Conservation (phyloP, 352 stramenopile genomes). For the Globisporangium barbulae region DNA sequence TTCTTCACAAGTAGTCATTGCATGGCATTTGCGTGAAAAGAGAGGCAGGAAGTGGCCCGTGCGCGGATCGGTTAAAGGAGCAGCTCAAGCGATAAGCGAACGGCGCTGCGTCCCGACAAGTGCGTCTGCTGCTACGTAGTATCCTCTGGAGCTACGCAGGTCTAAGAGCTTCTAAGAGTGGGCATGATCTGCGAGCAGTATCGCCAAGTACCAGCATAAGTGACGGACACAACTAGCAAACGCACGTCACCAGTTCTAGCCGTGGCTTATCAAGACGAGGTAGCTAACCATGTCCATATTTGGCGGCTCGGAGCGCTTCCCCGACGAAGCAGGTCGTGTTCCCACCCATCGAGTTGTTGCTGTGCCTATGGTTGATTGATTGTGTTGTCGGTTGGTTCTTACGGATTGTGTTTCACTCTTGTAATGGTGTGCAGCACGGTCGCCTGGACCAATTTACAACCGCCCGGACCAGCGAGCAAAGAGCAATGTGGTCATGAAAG, state of each 20-base stretch:
- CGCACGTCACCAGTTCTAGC: not conserved
- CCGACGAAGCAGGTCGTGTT: constrained; percentile 48
- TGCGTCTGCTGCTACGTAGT: not conserved
- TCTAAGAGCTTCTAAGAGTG: constrained; percentile 1
- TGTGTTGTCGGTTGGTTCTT: not conserved
- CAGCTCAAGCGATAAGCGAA: not conserved
- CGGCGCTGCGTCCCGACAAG: not conserved
- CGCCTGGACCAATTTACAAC: constrained; percentile 72
- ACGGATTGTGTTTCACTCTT: not conserved
- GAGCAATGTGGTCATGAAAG: constrained; percentile 69
- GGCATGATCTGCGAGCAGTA: constrained; percentile 1
- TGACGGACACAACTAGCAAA: not conserved
- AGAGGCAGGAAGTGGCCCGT: not conserved
- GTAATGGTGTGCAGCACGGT: constrained; percentile 32
- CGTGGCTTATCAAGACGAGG: not conserved
- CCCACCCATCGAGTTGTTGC: not conserved
- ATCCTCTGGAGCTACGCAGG: not conserved
- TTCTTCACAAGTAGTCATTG: not conserved
- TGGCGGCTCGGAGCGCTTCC: constrained; percentile 71
- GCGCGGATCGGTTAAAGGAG: not conserved
- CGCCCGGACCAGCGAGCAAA: constrained; percentile 54
- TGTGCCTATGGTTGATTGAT: not conserved
- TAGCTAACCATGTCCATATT: constrained; percentile 65
- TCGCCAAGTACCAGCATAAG: constrained; percentile 1
- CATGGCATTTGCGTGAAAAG: not conserved